Conservation (phyloP, 441 rosid species). For the Viola pubescens region DNA sequence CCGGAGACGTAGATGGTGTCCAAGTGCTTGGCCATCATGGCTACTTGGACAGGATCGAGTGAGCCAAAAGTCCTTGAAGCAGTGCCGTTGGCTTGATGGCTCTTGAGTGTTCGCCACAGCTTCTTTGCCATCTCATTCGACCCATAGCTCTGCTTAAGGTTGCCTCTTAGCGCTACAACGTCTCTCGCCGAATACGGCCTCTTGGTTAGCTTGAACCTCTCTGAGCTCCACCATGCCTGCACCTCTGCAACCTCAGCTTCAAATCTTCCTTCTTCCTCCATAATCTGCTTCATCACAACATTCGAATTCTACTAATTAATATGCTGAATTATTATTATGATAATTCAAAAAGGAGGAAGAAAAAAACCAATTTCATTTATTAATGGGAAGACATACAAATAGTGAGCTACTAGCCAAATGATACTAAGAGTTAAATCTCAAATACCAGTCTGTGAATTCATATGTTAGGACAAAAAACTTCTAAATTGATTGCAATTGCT, state of each 20-base stretch:
- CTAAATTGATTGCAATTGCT: too few species aligned
- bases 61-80: slow-evolving; percentile 92
- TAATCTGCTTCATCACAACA: slow-evolving; percentile 19
- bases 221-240: slow-evolving; percentile 91
- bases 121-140: slow-evolving; percentile 85
- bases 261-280: slow-evolving; percentile 89
- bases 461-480: too few species aligned
- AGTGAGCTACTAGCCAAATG: too few species aligned
- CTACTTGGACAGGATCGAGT: slow-evolving; percentile 79
- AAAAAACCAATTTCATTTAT: too few species aligned
- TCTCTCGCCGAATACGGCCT: slow-evolving; percentile 81
- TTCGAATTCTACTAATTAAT: background rate
- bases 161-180: slow-evolving; percentile 77
- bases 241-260: slow-evolving; percentile 86
- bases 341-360: background rate
- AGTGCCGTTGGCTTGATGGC: slow-evolving; percentile 74
- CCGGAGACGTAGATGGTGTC: slow-evolving; percentile 89
- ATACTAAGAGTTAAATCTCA: too few species aligned
- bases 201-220: slow-evolving; percentile 80
- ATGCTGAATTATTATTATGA: too few species aligned
- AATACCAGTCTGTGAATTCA: too few species aligned
- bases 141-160: slow-evolving; percentile 64
- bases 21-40: slow-evolving; percentile 91
- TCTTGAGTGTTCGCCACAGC: slow-evolving; percentile 83
- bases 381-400: too few species aligned